Conservation (phyloP, 192 early-diverging fungal genomes). For the Jimgerdemannia lactiflua region DNA sequence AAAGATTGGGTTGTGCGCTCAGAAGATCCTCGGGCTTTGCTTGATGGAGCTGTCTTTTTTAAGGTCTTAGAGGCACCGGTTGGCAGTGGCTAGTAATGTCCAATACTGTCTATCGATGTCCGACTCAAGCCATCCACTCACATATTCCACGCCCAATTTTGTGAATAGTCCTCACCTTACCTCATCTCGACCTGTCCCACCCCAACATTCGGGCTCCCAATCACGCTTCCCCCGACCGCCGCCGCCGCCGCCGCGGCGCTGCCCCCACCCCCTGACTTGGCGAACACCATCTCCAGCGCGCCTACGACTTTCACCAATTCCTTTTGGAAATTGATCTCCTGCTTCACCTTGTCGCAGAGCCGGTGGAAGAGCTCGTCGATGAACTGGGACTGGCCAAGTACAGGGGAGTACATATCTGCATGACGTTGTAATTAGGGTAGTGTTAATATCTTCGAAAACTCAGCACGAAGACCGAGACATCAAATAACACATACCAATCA, state of each 20-base stretch:
- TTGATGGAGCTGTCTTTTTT: no score
- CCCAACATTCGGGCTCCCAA: neutral
- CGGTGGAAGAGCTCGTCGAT: constrained; percentile 76
- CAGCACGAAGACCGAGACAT: neutral
- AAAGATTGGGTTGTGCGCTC: no score
- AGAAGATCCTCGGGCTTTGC: no score
- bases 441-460: neutral
- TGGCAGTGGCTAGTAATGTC: no score
- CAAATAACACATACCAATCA: constrained; percentile 58
- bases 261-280: constrained; percentile 23
- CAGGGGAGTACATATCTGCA: constrained; percentile 78
- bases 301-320: constrained; percentile 76
- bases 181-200: neutral
- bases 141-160: no score
- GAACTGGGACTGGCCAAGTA: constrained; percentile 75
- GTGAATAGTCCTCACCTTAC: neutral
- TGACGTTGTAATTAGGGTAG: constrained; percentile 7
- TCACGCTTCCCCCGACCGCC: no score
- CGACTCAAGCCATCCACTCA: no score
- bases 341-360: constrained; percentile 66
- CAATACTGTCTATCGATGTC: no score
- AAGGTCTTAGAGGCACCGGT: no score
- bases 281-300: constrained; percentile 82
- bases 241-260: neutral
- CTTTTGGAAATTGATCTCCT: constrained; percentile 80